A percentile compares a stretch with the other conserved stretches of the same genome.
Evolutionary conservation across 2,329 filamentous ascomycete genomes (phyloP).

Genomic region (Ophiostoma ulmi): DNA sequence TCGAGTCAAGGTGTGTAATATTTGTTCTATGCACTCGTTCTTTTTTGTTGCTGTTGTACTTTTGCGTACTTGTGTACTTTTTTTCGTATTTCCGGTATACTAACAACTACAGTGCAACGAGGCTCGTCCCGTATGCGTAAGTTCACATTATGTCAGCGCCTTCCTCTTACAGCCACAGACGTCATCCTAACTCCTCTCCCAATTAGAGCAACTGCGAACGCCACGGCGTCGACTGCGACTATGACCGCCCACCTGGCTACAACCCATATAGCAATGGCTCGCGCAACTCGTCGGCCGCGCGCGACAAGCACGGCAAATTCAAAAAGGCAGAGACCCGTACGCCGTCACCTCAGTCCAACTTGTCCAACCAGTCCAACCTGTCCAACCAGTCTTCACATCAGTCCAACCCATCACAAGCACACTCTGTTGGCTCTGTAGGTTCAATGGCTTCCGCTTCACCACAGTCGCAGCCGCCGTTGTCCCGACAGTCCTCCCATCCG

Average conservation of each 20-base stretch:
- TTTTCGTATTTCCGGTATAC: background rate
- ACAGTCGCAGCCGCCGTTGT: background rate
- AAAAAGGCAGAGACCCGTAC: constrained; percentile 3
- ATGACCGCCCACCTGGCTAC: constrained; percentile 16
- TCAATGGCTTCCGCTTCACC: background rate
- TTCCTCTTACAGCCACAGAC: background rate
- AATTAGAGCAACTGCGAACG: constrained; percentile 21
- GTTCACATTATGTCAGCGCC: background rate
- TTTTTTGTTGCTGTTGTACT: background rate
- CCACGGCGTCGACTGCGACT: constrained; percentile 19
- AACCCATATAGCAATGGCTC: constrained; percentile 13
- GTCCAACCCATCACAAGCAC: background rate
- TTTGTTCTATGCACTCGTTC: background rate
- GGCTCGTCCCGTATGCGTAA: background rate
- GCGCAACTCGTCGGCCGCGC: background rate
- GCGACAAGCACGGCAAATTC: constrained; percentile 12
- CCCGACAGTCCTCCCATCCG: background rate
- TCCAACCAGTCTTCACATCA: background rate
- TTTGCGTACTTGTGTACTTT: background rate
- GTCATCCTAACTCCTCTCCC: background rate
- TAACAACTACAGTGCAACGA: background rate
- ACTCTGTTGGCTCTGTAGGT: background rate
- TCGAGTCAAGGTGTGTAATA: constrained; percentile 30
- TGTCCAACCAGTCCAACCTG: background rate
- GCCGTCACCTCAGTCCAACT: background rate